These are phyloP conservation scores for Rubia occidens DNA, from an alignment of 305 asterid genomes.

Conservation along the genomic window DNA sequence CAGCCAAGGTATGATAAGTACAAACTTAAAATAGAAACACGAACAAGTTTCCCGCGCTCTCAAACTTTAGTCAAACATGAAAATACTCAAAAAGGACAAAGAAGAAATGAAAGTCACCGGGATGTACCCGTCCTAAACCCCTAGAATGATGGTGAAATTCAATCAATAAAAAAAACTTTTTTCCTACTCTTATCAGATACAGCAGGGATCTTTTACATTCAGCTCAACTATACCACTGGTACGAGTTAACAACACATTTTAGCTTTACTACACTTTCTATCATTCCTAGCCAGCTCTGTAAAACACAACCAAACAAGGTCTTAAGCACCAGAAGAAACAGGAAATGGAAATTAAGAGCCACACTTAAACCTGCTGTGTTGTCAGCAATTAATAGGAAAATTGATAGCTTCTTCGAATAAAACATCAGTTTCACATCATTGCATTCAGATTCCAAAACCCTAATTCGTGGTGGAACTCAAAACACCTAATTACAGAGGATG, in stretches of 20 bases:
- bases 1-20: background rate
- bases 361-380: background rate
- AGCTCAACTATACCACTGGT: background rate
- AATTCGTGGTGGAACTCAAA: background rate
- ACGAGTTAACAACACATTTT: too few species aligned
- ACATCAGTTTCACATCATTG: background rate
- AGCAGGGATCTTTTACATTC: background rate
- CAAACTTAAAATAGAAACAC: background rate
- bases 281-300: too few species aligned
- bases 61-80: too few species aligned
- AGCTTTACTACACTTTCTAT: too few species aligned
- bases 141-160: background rate
- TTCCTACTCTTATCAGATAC: background rate
- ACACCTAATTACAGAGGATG: background rate
- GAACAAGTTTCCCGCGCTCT: background rate
- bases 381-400: background rate
- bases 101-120: background rate
- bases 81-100: background rate
- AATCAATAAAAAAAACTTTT: background rate
- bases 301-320: too few species aligned
- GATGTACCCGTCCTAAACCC: too few species aligned
- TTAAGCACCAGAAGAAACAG: background rate
- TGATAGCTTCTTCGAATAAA: background rate
- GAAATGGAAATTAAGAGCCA: background rate
- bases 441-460: slow-evolving; percentile 13